Evolutionary conservation across 257 asterid species (phyloP).

Genomic region (Linaria vulgaris): DNA sequence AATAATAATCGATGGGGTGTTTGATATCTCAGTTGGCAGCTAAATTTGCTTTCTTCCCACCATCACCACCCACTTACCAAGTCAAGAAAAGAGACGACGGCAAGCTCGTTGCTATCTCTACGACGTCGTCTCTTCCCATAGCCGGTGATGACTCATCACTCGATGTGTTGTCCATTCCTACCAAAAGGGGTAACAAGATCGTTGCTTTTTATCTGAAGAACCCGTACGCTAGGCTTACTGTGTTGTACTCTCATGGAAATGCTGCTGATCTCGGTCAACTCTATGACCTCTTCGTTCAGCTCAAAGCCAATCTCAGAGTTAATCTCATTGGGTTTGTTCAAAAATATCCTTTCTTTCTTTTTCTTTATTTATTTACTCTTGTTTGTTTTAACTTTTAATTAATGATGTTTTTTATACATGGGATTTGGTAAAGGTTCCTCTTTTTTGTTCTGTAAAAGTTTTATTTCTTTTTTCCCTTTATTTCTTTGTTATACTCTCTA

Average conservation of each 20-base stretch:
- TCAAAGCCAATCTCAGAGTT: constrained; percentile 92
- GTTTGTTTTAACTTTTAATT: too few species aligned
- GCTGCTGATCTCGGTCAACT: constrained; percentile 99
- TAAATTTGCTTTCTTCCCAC: constrained; percentile 95
- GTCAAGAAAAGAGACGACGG: constrained; percentile 76
- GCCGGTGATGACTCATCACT: constrained; percentile 68
- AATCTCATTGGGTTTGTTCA: constrained; percentile 86
- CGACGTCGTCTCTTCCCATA: constrained; percentile 67
- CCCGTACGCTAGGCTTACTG: constrained; percentile 85
- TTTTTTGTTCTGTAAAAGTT: background rate
- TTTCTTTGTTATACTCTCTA: background rate
- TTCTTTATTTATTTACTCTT: too few species aligned
- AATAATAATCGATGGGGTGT: constrained; percentile 60
- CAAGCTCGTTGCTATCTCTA: constrained; percentile 66
- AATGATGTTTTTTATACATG: too few species aligned
- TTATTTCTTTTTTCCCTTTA: constrained; percentile 4
- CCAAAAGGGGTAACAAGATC: constrained; percentile 88
- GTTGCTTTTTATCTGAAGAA: constrained; percentile 83
- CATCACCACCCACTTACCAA: constrained; percentile 87
- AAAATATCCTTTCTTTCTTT: constrained; percentile 19
- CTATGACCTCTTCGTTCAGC: constrained; percentile 93
- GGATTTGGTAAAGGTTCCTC: too few species aligned
- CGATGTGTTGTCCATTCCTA: constrained; percentile 63
- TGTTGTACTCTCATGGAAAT: constrained; percentile 92
- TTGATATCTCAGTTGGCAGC: constrained; percentile 86